Base-by-base conservation (phyloP, 2,329 filamentous ascomycete genomes). In the Cercospora sp. region DNA sequence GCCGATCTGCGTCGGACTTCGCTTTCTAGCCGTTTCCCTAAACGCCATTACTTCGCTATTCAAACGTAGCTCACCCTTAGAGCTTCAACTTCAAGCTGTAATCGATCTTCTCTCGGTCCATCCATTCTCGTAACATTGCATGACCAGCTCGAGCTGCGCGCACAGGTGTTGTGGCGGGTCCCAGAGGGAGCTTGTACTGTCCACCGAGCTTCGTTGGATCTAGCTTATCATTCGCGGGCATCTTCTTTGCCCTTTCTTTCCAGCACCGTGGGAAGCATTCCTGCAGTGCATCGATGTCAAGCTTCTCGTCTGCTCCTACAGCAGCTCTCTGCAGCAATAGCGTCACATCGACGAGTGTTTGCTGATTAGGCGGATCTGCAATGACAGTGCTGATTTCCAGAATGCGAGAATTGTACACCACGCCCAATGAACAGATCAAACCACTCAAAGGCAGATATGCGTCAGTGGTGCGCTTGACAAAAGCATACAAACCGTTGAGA, bases 141-240 rank as follows among this genome's bases (percentile, higher is more conserved):
- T 81, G 70, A 0, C 81, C 82, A 43, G 83, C 82, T 0, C 82
- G 73, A 1, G 83, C 81, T 1, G 81, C 82, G 61, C 81, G 77
- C n/a, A 83, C 73, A 0, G 82, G 80, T 5, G 77, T 79, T 0
- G 81, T 82, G 30, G 81, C 79, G 10, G 74, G 71, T 1, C 75
- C 75, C 0, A 84, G 69, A 0, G 82, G 82, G 3, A 85, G 72
- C 45, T 77, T 79, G 66, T 81, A 84, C 0, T 78, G 79, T 0
- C 79, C 79, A 24, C 61, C 68, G 13, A 75, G 73, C 21, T 77
- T 76, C 3, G 74, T 76, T 4, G 76, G 74, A 30, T 73, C 74
- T n/a, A 80, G 61, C 57, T 76, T 79, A 49, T 81, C 79, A 5
- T 55, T 49, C 55, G 66, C 57, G 3, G 68, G 61, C 3, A 69